Conservation (phyloP, 345 rosid species). For the Crucihimalaya himalaica region DNA sequence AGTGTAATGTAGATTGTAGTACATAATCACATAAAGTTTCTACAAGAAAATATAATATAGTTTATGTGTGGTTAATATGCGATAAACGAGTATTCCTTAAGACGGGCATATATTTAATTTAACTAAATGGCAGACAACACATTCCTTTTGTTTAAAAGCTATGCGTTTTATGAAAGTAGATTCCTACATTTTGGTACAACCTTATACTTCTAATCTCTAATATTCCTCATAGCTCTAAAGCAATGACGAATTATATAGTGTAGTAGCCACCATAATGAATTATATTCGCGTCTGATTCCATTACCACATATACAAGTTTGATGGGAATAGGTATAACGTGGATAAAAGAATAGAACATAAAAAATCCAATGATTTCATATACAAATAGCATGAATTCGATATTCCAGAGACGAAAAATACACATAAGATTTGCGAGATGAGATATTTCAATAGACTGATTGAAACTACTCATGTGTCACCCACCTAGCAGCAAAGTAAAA, state of each 20-base stretch:
- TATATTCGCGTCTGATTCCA: background rate
- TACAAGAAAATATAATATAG: constrained; percentile 24
- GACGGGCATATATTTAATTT: constrained; percentile 19
- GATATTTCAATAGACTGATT: background rate
- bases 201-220: constrained; percentile 34
- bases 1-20: constrained; percentile 37
- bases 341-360: background rate
- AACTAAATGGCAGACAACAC: constrained; percentile 45
- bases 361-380: background rate
- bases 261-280: constrained; percentile 1
- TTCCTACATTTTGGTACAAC: constrained; percentile 35
- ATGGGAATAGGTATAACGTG: background rate
- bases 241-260: background rate
- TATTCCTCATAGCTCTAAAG: constrained; percentile 26
- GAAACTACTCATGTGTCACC: background rate
- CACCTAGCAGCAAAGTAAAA: background rate
- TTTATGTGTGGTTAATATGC: constrained; percentile 34
- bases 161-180: constrained; percentile 40
- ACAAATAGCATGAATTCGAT: background rate
- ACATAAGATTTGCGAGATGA: background rate
- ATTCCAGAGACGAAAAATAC: no score
- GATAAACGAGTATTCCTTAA: constrained; percentile 19
- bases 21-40: constrained; percentile 34
- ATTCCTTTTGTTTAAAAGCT: constrained; percentile 39
- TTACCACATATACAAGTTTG: background rate